Base-by-base conservation (phyloP, 2,329 filamentous ascomycete species). In the Mollisiaceae sp. region DNA sequence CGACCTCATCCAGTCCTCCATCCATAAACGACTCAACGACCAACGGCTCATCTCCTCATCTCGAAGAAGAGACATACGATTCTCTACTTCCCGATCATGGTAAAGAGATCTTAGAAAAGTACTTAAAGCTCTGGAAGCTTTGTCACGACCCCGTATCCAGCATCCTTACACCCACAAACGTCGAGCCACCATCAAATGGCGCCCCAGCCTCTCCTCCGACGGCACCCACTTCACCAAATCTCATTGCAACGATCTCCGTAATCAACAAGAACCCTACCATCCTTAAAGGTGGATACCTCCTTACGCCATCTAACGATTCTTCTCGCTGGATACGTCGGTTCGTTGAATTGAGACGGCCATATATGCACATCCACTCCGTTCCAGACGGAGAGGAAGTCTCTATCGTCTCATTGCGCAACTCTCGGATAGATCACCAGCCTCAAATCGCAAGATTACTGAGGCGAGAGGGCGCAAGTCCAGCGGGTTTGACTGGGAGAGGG, bases 271-370 rank as follows among this genome's bases (percentile, higher is more conserved):
- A 95, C 71, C 86, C 89, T 1, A 87, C 86, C 52, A 85, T 95
- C 0, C 83, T 97, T 71, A 97, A 97, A 79, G 89, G 92, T 18
- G 94, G 94, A 18, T 96, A 95, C 77, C 85, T 99, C 18, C 83
- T 98, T 52, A 91, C 92, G 2, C 93, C 93, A 0, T 93, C 93
- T 74, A 89, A 89, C 63, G 90, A 92, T 62, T 92, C 89, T 41
- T 91, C 89, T 24, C 87, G 91, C 67, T 99, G 95, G 95, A 86
- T 95, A 35, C 92, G 94, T 72, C 89, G 94, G 50, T 98, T 97
- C 75, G 92, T 97, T 59, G 95, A 99, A 79, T 85, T 99, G 35
- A 88, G 95, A 38, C 86, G 91, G 60, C 95, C 95, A 0, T 99
- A 98, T 76, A 83, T 99, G 61, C 93, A 98, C 77, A 87, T 99